These are phyloP conservation scores for Fusarium mundagurra DNA, from an alignment of 2,329 filamentous ascomycete genomes.

Conservation along the genomic window DNA sequence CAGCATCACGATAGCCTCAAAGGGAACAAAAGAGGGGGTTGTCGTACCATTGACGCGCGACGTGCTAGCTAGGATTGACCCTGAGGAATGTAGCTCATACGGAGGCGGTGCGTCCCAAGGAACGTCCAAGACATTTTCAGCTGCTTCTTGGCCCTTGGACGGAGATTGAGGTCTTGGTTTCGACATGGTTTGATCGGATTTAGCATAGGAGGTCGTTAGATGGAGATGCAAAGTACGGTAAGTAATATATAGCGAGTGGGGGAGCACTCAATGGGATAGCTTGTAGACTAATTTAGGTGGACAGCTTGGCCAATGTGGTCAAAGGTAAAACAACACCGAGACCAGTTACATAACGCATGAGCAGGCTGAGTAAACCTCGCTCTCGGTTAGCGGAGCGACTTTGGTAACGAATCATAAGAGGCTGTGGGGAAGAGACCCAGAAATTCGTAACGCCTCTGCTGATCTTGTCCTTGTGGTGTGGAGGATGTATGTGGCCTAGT, in stretches of 20 bases:
- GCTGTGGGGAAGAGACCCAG: neutral
- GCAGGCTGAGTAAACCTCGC: neutral
- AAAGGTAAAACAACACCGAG: neutral
- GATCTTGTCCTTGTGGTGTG: fast-evolving
- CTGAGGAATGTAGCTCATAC: neutral
- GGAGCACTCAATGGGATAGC: neutral
- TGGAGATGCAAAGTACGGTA: neutral
- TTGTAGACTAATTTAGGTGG: neutral
- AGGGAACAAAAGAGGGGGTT: no score
- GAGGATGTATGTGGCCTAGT: no score
- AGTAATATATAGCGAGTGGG: neutral
- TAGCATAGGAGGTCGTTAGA: no score
- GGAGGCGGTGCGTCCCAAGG: neutral
- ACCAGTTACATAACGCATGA: neutral
- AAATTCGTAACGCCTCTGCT: neutral
- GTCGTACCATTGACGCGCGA: neutral
- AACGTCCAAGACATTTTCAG: neutral
- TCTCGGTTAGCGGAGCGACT: neutral
- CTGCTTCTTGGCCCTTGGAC: fast-evolving
- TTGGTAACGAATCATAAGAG: neutral
- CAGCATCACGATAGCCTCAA: neutral
- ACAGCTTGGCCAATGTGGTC: neutral
- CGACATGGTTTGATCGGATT: neutral
- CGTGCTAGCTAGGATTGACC: neutral
- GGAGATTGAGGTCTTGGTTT: neutral